Base-by-base conservation (phyloP, 1,284 basidiomycete species). In the Thecaphora thlaspeos region DNA sequence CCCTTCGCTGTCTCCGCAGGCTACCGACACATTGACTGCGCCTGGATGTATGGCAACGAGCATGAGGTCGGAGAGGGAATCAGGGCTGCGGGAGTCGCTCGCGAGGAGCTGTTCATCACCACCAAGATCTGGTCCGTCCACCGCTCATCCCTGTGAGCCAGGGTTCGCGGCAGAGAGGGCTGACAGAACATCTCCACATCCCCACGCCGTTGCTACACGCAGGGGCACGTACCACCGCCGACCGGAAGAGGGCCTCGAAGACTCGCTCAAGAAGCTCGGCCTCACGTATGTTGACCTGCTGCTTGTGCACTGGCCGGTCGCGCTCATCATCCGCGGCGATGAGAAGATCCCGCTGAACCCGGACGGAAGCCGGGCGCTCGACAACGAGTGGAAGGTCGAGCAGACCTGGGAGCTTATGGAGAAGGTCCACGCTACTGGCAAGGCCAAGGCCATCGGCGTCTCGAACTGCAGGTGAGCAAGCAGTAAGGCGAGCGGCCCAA, bases 331-430 rank as follows among this genome's bases (percentile, higher is more conserved):
- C 8, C 49, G 55, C 44, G 89, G 87, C 15, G 88, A 87, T 75
- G 84, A 67, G n/a, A 63, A 89, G 48, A 68, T 70, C 40, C 78
- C 84, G 83, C 12, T 75, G 83, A 41, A 83, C 89, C 79, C 88
- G 87, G 11, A 83, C 81, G 18, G 85, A 83, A 47, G 83, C 84
- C 0, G 84, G 87, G 61, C 46, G 41, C 55, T 59, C 43, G 68
- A 78, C 88, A 88, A 32, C 82, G 81, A 82, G 41, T 88, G 87
- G 84, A 81, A 85, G 39, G 75, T 88, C 59, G 80, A 79, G 49
- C 82, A 89, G 52, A 91, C 90, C 5, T 91, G 90, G 90, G 84
- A 82, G 62, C 85, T 88, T 75, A 87, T 92, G 85, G 90, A 91
- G 78, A 84, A 81, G 14, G 61, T 90, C 39, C 78, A 85, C 57